Evolutionary conservation across 108 stramenopile genomes (phyloP), one percentile per base, ranked within the genome.

Genomic region (Schizochytrium sp.): DNA sequence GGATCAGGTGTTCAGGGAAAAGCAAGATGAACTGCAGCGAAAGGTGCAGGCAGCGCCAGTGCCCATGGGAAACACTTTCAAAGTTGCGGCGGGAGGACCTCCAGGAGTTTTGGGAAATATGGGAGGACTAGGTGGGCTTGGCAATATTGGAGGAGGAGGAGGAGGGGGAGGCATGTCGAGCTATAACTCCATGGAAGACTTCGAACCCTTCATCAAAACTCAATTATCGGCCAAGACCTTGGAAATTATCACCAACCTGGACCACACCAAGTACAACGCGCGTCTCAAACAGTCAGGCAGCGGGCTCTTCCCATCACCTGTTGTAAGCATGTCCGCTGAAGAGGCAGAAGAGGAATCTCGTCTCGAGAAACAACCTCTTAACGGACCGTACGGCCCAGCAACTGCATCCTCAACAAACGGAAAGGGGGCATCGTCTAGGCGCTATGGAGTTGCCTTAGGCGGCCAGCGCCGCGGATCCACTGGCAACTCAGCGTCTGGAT

Each of bases 241-340:
- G 17, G 76, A 83, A n/a, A 83, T 83, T 42, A 55, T 83, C 76
- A 83, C 76, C 10, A 83, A 83, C 76, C 53, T 83, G 28, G 76
- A 83, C 17, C 76, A 83, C 53, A 83, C 76, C 49, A 49, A 55
- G 47, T 83, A 55, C 3, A 83, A 83, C 53, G 53, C 47, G 15
- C 76, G 76, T 38, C 47, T 55, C 15, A 83, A 49, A 28, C 19
- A 17, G 5, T 83, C 76, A 7, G 53, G 53, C 15, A 55, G 47
- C 76, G 76, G 53, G 15, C 76, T 83, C 53, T 83, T 83, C 76
- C 76, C 76, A 5, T 55, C 47, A 8, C 76, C 76, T n/a, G 76
- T 83, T 13, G 76, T 83, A n/a, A 10, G 53, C 76, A 83, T 83
- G 76, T 83, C 76, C 15, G 50, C 47, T 10, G 76, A 83, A 83